phyloP scores from a whole-genome alignment of 768 basidiomycete genomes.

The Leccinum obscurum region DNA sequence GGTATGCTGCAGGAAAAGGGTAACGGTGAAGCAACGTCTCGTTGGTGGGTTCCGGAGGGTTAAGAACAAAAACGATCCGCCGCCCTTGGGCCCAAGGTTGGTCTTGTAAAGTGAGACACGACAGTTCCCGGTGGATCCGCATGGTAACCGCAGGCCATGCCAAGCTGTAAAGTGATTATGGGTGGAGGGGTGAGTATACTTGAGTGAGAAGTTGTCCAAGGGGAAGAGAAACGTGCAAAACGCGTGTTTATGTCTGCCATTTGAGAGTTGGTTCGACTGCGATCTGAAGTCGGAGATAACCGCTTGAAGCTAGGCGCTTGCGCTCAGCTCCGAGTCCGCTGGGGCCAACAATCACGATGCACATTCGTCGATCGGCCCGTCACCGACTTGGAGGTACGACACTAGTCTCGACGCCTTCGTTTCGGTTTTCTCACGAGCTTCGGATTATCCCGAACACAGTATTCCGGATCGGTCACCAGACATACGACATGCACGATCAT shows the following conservation, averaged over 20 bases:
- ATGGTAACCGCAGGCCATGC: constrained; percentile 1
- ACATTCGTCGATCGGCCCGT: background rate
- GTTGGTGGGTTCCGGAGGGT: background rate
- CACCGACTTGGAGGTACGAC: background rate
- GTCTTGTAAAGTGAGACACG: background rate
- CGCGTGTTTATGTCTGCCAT: constrained; percentile 5
- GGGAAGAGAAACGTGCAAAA: constrained; percentile 6
- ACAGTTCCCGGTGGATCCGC: background rate
- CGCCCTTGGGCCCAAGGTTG: background rate
- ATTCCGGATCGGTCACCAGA: too few relatives aligned
- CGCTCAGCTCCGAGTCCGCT: background rate
- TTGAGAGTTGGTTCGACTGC: background rate
- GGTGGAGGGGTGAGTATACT: constrained; percentile 1
- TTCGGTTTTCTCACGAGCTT: background rate
- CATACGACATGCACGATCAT: too few relatives aligned
- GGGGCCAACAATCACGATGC: background rate
- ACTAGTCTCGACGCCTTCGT: background rate
- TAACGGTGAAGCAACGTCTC: constrained; percentile 1
- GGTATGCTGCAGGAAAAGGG: background rate
- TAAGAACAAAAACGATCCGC: background rate
- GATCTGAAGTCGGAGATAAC: constrained; percentile 3
- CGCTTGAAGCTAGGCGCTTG: background rate
- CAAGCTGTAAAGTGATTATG: background rate
- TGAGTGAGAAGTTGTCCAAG: background rate
- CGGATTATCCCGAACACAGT: background rate